phyloP scores from a whole-genome alignment of 2,329 filamentous ascomycete genomes.

The Aureobasidium musti region DNA sequence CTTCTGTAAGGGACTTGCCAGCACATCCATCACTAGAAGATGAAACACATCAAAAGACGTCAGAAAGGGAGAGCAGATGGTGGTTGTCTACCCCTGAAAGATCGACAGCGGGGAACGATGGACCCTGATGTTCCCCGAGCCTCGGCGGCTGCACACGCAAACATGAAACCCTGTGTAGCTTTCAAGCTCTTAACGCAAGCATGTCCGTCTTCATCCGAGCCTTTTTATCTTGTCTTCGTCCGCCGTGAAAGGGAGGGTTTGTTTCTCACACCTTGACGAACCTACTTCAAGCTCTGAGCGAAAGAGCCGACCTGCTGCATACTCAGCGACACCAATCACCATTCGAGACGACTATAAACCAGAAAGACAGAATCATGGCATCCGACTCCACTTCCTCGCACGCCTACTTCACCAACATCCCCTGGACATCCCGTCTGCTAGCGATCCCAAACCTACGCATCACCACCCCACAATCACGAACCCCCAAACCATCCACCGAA shows the following conservation, averaged over 20 bases:
- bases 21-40: too few species aligned
- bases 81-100: background rate
- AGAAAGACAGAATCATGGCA: background rate
- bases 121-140: background rate
- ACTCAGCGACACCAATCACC: background rate
- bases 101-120: slow-evolving; percentile 13
- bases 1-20: too few species aligned
- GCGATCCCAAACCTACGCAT: slow-evolving; percentile 44
- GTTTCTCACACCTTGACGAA: background rate
- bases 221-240: too few species aligned
- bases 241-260: background rate
- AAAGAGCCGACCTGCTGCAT: too few species aligned
- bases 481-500: slow-evolving; percentile 46
- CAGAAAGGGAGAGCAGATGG: background rate
- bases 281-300: background rate
- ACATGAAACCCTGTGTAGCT: background rate
- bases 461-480: slow-evolving; percentile 44
- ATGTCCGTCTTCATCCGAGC: too few species aligned
- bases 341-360: background rate
- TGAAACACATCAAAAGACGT: too few species aligned
- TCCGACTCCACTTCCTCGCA: background rate
- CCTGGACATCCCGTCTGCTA: slow-evolving; percentile 40
- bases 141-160: background rate
- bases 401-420: slow-evolving; percentile 38
- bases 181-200: background rate